A percentile compares a stretch with the other conserved stretches of the same genome.
Conservation (phyloP, 805 yeast genomes). For the Cyberlindnera suaveolens region DNA sequence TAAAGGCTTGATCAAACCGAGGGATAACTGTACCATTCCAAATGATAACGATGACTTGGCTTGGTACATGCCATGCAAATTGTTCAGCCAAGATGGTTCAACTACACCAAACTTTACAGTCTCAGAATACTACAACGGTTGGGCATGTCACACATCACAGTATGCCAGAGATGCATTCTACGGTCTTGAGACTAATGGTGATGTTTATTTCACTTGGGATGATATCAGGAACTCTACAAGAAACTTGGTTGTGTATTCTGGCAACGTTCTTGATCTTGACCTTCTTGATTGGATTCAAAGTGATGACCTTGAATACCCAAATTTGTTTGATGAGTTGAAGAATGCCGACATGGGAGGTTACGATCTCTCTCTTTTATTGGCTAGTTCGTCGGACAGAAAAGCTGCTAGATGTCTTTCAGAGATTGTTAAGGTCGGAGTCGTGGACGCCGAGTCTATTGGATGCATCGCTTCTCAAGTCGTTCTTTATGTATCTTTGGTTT, state of each 20-base stretch:
- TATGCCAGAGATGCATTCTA: slow-evolving; percentile 67
- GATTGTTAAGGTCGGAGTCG: slow-evolving; percentile 79
- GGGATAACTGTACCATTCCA: slow-evolving; percentile 67
- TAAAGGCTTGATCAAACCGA: slow-evolving; percentile 67
- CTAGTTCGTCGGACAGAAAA: slow-evolving; percentile 58
- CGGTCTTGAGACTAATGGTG: slow-evolving; percentile 53
- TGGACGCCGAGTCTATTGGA: slow-evolving; percentile 87
- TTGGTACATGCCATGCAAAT: slow-evolving; percentile 94
- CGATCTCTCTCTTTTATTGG: slow-evolving; percentile 71
- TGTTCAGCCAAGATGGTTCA: slow-evolving; percentile 66
- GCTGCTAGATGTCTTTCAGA: slow-evolving; percentile 81
- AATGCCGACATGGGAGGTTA: slow-evolving; percentile 58
- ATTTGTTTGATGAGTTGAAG: slow-evolving; percentile 57
- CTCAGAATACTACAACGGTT: slow-evolving; percentile 64
- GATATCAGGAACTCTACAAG: slow-evolving; percentile 64
- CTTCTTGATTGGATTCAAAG: slow-evolving; percentile 68
- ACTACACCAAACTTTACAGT: slow-evolving; percentile 54
- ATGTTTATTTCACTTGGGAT: slow-evolving; percentile 87
- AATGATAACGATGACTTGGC: slow-evolving; percentile 59
- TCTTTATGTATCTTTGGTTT: slow-evolving; percentile 70
- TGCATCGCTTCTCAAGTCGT: slow-evolving; percentile 90
- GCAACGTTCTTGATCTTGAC: slow-evolving; percentile 78
- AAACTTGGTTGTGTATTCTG: slow-evolving; percentile 82
- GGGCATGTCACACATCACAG: slow-evolving; percentile 83
- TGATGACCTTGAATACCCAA: slow-evolving; percentile 68